Conservation (phyloP, 164 flowering plant genomes). For the Cinnamomum chago region DNA sequence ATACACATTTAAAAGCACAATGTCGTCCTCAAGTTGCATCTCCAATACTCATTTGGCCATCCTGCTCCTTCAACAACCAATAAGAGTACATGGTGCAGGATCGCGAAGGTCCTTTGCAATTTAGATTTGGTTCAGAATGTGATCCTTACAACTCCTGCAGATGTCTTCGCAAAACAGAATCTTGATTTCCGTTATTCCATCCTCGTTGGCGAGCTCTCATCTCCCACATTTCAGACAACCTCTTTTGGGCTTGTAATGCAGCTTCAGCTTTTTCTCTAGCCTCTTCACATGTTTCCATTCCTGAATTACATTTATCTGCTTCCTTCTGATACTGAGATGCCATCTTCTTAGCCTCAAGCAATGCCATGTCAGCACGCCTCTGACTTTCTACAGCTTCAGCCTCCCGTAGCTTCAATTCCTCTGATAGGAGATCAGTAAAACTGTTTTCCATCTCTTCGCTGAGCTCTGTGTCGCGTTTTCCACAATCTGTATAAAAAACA, state of each 20-base stretch:
- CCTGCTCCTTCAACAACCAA: neutral
- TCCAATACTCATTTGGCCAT: neutral
- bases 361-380: constrained; percentile 40
- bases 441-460: constrained; percentile 44
- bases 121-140: neutral
- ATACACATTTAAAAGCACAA: too few species aligned
- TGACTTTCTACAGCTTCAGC: constrained; percentile 42
- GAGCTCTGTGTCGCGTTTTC: constrained; percentile 58
- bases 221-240: constrained; percentile 64
- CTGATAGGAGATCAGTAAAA: constrained; percentile 39
- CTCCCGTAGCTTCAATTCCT: constrained; percentile 46
- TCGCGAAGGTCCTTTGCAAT: neutral
- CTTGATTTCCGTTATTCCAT: constrained; percentile 63
- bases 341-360: constrained; percentile 75
- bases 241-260: constrained; percentile 57
- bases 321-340: constrained; percentile 90
- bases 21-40: neutral
- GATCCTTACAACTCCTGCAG: neutral
- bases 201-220: constrained; percentile 79
- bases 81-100: neutral
- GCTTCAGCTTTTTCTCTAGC: constrained; percentile 85
- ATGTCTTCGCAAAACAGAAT: neutral
- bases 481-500: constrained; percentile 34
- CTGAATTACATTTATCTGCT: constrained; percentile 94
- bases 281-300: constrained; percentile 95